phyloP scores from a whole-genome alignment of 2,329 filamentous ascomycete species.

The Ascocoryne sarcoides region DNA sequence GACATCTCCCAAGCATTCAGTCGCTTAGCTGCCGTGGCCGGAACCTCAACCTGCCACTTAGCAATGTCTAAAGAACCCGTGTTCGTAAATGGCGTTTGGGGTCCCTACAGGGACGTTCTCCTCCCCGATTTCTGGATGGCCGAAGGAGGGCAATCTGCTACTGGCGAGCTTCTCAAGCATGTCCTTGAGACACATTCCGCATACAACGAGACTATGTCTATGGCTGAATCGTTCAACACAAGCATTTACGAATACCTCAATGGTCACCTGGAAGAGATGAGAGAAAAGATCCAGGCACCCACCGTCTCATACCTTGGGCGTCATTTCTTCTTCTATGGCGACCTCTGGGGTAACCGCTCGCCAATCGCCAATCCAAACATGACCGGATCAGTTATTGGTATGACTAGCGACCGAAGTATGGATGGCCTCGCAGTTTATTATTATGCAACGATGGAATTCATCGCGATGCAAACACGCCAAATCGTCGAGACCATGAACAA shows the following conservation, averaged over 20 bases:
- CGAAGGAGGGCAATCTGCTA: conserved; percentile 93
- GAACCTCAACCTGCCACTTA: conserved; percentile 94
- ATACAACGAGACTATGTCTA: conserved; percentile 68
- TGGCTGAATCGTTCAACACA: conserved; percentile 72
- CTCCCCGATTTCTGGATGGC: conserved; percentile 93
- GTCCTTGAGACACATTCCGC: conserved; percentile 93
- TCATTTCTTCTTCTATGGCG: conserved; percentile 98
- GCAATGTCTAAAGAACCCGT: conserved; percentile 91
- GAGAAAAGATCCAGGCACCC: conserved; percentile 59
- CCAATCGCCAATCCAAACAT: conserved; percentile 89
- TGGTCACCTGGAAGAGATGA: conserved; percentile 70
- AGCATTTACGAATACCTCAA: conserved; percentile 97
- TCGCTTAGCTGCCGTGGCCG: conserved; percentile 85
- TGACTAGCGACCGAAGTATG: conserved; percentile 78
- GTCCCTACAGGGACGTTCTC: conserved; percentile 89
- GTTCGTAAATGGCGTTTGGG: conserved; percentile 95
- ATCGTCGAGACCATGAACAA: conserved; percentile 93
- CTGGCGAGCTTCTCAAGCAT: conserved; percentile 87
- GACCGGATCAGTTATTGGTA: conserved; percentile 80
- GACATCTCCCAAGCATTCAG: conserved; percentile 90
- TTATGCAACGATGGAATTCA: conserved; percentile 96
- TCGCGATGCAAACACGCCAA: conserved; percentile 91
- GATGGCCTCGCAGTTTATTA: conserved; percentile 87
- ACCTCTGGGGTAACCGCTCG: conserved; percentile 93
- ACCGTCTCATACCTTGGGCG: conserved; percentile 77